Percentiles rank a stretch among this genome's conserved stretches.
Conservation (phyloP, 1,284 basidiomycete genomes). For the Schizophyllum amplum region DNA sequence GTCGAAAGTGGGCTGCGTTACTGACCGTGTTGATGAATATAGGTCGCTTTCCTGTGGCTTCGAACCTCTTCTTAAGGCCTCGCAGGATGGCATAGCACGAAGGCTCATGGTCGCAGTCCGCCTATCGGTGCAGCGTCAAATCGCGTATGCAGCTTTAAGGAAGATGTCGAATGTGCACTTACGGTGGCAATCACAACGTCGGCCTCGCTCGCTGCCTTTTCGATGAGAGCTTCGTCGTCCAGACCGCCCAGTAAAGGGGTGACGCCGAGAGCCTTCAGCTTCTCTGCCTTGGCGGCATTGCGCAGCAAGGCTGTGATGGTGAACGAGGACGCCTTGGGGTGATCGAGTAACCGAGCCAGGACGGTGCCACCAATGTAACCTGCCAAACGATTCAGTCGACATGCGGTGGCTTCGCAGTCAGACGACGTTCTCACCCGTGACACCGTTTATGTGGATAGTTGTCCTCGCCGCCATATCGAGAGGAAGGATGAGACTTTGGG, state of each 20-base stretch:
- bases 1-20: constrained; percentile 1
- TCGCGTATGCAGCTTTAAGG: background rate
- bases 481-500: too few relatives aligned
- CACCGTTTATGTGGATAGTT: background rate
- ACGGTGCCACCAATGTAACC: constrained; percentile 26
- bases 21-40: constrained; percentile 46
- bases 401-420: background rate
- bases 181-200: constrained; percentile 29
- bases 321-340: constrained; percentile 25
- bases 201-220: constrained; percentile 20
- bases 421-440: constrained; percentile 7
- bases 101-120: constrained; percentile 31
- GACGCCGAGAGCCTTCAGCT: constrained; percentile 27
- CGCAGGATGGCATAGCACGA: constrained; percentile 34
- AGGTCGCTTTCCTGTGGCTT: constrained; percentile 31
- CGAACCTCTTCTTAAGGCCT: constrained; percentile 35
- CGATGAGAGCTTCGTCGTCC: constrained; percentile 25
- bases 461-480: background rate
- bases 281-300: constrained; percentile 30
- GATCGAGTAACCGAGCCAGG: constrained; percentile 29
- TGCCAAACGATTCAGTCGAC: background rate
- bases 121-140: constrained; percentile 19
- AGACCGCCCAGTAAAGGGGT: constrained; percentile 31
- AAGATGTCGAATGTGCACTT: background rate
- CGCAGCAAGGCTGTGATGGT: constrained; percentile 34